Conservation (phyloP, 2,329 filamentous ascomycete species). For the Exophiala bonariae region DNA sequence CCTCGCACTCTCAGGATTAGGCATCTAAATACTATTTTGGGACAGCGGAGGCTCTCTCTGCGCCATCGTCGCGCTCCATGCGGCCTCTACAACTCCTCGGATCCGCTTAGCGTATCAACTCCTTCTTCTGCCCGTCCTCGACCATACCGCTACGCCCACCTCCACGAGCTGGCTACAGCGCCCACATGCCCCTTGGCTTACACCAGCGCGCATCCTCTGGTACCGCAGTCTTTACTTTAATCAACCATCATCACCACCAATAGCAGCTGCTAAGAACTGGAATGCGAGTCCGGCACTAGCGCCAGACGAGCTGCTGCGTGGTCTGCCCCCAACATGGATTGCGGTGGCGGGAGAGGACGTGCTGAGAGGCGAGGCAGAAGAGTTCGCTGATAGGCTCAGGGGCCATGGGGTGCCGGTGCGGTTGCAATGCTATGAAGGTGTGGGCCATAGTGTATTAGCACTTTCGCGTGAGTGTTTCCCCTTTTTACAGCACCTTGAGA, state of each 20-base stretch:
- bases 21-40: not conserved
- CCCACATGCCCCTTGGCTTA: conserved; percentile 33
- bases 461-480: no score
- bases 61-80: conserved; percentile 52
- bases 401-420: conserved; percentile 49
- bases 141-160: conserved; percentile 53
- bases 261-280: conserved; percentile 45
- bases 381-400: conserved; percentile 49
- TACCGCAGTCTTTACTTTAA: conserved; percentile 56
- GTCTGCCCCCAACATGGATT: conserved; percentile 51
- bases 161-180: conserved; percentile 27
- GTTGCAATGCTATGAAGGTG: no score
- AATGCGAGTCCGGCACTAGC: conserved; percentile 58
- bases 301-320: conserved; percentile 47
- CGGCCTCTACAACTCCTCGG: conserved; percentile 24
- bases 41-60: conserved; percentile 49
- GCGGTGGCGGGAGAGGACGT: conserved; percentile 58
- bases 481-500: no score
- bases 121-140: conserved; percentile 58
- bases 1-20: not conserved
- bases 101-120: conserved; percentile 49
- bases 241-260: conserved; percentile 35
- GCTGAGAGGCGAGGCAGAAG: conserved; percentile 53
- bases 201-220: conserved; percentile 46
- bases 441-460: no score